Evolutionary conservation across 352 stramenopile species (phyloP).

Genomic region (Phytophthora europaea): DNA sequence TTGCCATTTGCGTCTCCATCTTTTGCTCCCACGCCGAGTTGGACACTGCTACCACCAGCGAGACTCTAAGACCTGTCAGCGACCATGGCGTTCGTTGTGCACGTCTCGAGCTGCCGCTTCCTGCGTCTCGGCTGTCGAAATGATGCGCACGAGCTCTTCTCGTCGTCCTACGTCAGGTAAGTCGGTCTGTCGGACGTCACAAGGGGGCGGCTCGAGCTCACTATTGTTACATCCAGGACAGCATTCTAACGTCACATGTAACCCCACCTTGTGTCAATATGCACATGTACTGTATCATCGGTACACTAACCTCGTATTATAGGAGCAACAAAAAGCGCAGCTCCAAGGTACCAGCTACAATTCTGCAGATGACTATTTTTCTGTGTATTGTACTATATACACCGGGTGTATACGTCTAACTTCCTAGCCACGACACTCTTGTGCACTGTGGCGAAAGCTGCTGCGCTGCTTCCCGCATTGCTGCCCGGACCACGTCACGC

Average conservation of each 20-base stretch:
- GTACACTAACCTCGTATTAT: no score
- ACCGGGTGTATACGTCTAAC: not conserved
- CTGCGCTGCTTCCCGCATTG: constrained; percentile 50
- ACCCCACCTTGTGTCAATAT: no score
- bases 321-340: constrained; percentile 4
- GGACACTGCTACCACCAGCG: not conserved
- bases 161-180: not conserved
- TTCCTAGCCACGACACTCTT: not conserved
- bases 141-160: not conserved
- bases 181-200: not conserved
- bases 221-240: not conserved
- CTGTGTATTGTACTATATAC: not conserved
- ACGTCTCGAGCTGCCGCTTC: not conserved
- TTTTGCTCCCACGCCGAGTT: not conserved
- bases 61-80: not conserved
- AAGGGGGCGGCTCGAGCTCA: not conserved
- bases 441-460: not conserved
- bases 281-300: not conserved
- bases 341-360: not conserved
- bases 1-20: not conserved
- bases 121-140: not conserved
- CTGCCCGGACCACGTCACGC: constrained; percentile 34
- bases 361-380: not conserved
- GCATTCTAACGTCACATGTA: not conserved
- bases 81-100: not conserved